phyloP scores from a whole-genome alignment of 148 eudicot genomes.

The Euryodendron excelsum region DNA sequence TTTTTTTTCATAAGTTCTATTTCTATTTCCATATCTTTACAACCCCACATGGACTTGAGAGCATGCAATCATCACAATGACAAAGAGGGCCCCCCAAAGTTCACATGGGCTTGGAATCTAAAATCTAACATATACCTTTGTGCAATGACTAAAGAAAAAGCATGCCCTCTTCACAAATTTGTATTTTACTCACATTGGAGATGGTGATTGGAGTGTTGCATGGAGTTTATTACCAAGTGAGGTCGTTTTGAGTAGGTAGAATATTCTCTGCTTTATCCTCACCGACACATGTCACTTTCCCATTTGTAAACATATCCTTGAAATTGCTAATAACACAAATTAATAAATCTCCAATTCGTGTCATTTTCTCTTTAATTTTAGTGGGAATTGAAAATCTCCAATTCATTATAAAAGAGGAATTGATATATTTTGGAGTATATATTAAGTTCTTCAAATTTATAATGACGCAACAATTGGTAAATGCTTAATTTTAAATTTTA shows the following conservation, averaged over 20 bases:
- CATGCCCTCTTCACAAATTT: neutral
- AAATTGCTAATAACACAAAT: too few species aligned
- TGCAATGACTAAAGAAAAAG: neutral
- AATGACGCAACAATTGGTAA: too few species aligned
- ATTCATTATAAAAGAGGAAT: too few species aligned
- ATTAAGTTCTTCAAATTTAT: too few species aligned
- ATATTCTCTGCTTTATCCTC: neutral
- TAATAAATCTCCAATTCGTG: too few species aligned
- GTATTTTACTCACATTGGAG: neutral
- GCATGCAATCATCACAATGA: neutral
- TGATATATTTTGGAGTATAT: too few species aligned
- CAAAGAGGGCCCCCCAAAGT: neutral
- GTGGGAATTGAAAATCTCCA: too few species aligned
- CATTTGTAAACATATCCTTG: too few species aligned
- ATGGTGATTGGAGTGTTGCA: neutral
- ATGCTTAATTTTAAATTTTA: too few species aligned
- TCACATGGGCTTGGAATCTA: conserved; percentile 1
- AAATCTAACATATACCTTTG: neutral
- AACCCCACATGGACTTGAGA: conserved; percentile 1
- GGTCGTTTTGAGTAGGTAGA: neutral
- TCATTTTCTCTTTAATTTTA: too few species aligned
- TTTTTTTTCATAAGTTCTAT: neutral
- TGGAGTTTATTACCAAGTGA: neutral
- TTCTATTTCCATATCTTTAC: neutral
- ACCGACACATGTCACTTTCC: neutral